Percentiles rank a stretch among this genome's conserved stretches.
Conservation (phyloP, 139 green algal genomes). For the Haematococcus sp. region DNA sequence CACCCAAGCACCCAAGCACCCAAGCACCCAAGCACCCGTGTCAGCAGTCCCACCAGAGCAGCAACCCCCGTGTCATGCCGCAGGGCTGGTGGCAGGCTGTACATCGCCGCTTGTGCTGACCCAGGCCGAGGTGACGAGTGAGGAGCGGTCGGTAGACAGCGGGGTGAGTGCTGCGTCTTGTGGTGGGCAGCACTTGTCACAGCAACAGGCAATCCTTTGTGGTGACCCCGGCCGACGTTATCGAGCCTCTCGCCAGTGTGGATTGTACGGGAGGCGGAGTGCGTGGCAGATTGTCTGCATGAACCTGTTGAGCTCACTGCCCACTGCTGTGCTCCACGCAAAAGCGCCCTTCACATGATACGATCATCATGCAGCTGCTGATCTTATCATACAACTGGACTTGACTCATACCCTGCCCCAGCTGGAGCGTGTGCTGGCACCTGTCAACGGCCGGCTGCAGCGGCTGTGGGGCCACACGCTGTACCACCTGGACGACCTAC, state of each 20-base stretch:
- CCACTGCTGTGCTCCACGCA: no score
- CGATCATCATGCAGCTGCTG: no score
- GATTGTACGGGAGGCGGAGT: neutral
- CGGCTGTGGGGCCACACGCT: conserved; percentile 76
- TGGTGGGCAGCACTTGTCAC: no score
- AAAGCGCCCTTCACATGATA: no score
- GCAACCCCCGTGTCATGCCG: no score
- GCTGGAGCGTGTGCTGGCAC: neutral
- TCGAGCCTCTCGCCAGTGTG: no score
- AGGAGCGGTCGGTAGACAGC: conserved; percentile 71
- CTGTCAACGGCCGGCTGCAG: conserved; percentile 30
- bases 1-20: neutral
- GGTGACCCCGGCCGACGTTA: no score
- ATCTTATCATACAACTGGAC: no score
- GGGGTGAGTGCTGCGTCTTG: conserved; percentile 31
- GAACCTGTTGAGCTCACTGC: neutral
- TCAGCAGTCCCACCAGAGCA: no score
- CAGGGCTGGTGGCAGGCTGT: conserved; percentile 13
- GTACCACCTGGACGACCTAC: conserved; percentile 89
- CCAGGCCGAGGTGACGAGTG: conserved; percentile 70
- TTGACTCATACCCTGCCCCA: no score
- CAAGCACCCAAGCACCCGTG: neutral
- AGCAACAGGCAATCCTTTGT: no score
- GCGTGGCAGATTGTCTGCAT: neutral
- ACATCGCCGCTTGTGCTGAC: conserved; percentile 56